Evolutionary conservation across 2,329 filamentous ascomycete species (phyloP), one percentile per base, ranked within the genome.

Genomic region (Fusarium sp.): DNA sequence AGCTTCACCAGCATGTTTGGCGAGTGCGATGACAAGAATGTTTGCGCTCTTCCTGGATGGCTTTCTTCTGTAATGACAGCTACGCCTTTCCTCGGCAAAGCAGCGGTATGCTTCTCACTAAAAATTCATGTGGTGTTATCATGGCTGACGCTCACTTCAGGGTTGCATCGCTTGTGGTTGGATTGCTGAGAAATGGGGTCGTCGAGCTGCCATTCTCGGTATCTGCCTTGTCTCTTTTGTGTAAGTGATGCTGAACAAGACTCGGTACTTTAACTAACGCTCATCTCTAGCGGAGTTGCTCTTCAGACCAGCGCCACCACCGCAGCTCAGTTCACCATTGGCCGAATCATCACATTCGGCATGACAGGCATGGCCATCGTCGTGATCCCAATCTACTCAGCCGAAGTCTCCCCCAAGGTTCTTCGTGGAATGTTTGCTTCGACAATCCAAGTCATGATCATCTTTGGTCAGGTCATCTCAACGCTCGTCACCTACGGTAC

Each of bases 281-380:
- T 40, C 37, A 4, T 14, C 9, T 37, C 15, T 9, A 58, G 56
- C 9, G 56, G 56, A 40, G 80, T 80, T 32, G 63, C 74, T 4
- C 74, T 82, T 1, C 80, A 82, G 47, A 80, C 75, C 4, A 65
- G 77, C 1, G 80, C 80, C 15, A 71, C 66, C 6, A 76, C 79
- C 2, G 73, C 77, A 9, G 78, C 77, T 6, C 79, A 81, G 52
- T 82, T 82, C 65, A 81, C 77, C 2, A 63, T 79, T 11, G 80
- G 80, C 15, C 75, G 80, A 43, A 54, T 81, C 65, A 72, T 82
- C 43, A 76, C 63, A 57, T 81, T 76, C 60, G 76, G 63, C 35
- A 81, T 81, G 77, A 81, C 80, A 1, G 81, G 81, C 43, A 79
- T 82, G 69, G 72, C 71, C 15, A 79, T 82, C 37, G 78, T 80